phyloP scores from a whole-genome alignment of 768 basidiomycete genomes.

The Auriscalpium vulgare region DNA sequence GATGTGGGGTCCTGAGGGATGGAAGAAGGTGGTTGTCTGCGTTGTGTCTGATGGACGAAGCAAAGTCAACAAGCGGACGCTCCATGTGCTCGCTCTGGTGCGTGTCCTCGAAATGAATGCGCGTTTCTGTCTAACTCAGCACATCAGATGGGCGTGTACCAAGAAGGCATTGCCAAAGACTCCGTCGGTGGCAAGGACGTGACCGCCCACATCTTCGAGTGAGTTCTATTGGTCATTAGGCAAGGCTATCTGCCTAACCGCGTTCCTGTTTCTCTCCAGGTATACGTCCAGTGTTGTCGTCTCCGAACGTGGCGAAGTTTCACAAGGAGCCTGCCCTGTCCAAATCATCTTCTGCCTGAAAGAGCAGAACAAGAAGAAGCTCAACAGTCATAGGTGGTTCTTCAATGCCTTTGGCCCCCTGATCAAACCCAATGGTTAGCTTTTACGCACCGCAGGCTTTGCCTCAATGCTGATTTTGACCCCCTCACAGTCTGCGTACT shows the following conservation, averaged over 20 bases:
- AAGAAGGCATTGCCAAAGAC: conserved; percentile 87
- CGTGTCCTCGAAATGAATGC: conserved; percentile 15
- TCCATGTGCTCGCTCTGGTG: conserved; percentile 81
- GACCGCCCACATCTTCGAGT: conserved; percentile 92
- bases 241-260: not conserved
- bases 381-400: conserved; percentile 96
- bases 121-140: not conserved
- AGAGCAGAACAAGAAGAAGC: conserved; percentile 95
- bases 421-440: conserved; percentile 70
- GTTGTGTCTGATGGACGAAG: conserved; percentile 79
- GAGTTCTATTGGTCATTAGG: conserved; percentile 21
- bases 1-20: conserved; percentile 82
- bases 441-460: not conserved
- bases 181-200: conserved; percentile 85
- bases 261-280: conserved; percentile 24
- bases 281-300: conserved; percentile 77
- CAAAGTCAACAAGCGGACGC: conserved; percentile 85
- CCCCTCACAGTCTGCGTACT: conserved; percentile 67
- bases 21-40: conserved; percentile 88
- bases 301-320: conserved; percentile 73
- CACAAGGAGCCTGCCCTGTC: conserved; percentile 65
- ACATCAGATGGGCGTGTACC: conserved; percentile 73
- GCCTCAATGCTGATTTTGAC: not conserved
- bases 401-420: conserved; percentile 93
- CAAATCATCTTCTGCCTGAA: conserved; percentile 90